Conservation (phyloP, 2,329 filamentous ascomycete genomes). For the Chaetomiaceae sp. region DNA sequence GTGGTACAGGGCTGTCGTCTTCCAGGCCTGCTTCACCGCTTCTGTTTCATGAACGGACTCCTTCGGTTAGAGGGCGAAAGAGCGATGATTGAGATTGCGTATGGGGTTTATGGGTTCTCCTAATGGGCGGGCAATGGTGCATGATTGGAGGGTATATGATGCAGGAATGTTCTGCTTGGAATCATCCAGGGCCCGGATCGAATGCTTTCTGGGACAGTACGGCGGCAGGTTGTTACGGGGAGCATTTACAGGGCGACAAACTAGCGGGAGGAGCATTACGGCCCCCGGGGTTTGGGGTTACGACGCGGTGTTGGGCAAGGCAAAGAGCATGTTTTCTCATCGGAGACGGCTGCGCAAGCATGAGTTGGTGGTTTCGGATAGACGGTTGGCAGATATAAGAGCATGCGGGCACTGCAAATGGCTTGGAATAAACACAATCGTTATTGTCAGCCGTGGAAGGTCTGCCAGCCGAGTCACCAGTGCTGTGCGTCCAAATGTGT, state of each 20-base stretch:
- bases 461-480: too few species aligned
- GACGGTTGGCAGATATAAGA: neutral
- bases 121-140: neutral
- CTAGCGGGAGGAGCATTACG: neutral
- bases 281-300: constrained; percentile 6
- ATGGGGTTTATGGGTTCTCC: neutral
- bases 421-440: neutral
- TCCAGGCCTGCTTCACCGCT: constrained; percentile 47
- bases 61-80: constrained; percentile 37
- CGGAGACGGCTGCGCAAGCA: neutral
- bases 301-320: neutral
- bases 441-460: neutral
- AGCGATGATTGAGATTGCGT: constrained; percentile 34
- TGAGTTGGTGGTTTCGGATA: neutral
- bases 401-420: too few species aligned
- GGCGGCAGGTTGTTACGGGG: neutral
- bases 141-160: neutral
- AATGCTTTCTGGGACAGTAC: neutral
- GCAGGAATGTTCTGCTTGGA: neutral
- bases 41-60: constrained; percentile 32
- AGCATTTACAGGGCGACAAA: constrained; percentile 5
- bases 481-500: too few species aligned
- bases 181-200: too few species aligned
- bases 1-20: constrained; percentile 38
- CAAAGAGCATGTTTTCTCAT: neutral